Percentiles rank a stretch among this genome's conserved stretches.
Evolutionary conservation across 495 filamentous ascomycete species (phyloP).

Genomic region (Rostrohypoxylon terebratum): DNA sequence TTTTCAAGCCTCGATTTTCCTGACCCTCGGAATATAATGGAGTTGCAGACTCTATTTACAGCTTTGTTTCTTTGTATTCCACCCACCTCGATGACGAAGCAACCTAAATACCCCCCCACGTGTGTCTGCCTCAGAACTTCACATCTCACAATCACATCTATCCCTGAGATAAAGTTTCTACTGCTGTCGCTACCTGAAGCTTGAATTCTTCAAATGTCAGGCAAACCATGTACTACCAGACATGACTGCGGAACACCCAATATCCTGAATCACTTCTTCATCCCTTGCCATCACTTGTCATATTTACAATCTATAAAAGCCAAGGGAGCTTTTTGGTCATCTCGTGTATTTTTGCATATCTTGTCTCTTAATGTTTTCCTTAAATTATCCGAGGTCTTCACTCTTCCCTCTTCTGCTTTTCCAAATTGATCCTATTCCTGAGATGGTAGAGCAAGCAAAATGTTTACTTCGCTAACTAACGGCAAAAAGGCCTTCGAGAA

Average conservation of each 20-base stretch:
- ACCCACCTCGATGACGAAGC: conserved; percentile 8
- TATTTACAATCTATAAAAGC: not conserved
- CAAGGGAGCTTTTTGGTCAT: not conserved
- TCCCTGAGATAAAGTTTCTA: conserved; percentile 22
- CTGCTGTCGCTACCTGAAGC: conserved; percentile 6
- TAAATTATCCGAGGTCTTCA: not conserved
- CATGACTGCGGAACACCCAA: not conserved
- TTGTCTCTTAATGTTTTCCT: not conserved
- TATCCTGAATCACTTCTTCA: conserved; percentile 11
- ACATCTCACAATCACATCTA: conserved; percentile 6
- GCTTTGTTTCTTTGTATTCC: conserved; percentile 18
- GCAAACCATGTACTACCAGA: conserved; percentile 6
- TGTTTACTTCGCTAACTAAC: conserved; percentile 27
- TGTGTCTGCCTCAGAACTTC: conserved; percentile 32
- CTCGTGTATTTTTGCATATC: not conserved
- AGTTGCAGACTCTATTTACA: not conserved
- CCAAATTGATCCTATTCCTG: not conserved
- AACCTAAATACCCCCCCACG: not conserved
- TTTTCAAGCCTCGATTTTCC: conserved; percentile 20
- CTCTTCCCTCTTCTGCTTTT: not conserved
- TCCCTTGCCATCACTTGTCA: not conserved
- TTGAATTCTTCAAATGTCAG: conserved; percentile 6
- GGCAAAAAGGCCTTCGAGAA: conserved; percentile 91
- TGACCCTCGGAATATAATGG: conserved; percentile 9
- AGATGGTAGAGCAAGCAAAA: conserved; percentile 3